Percentiles rank a stretch among this genome's conserved stretches.
These are phyloP conservation scores for Fomitopsis schrenkii DNA, from an alignment of 1,284 basidiomycete species.

Conservation along the genomic window DNA sequence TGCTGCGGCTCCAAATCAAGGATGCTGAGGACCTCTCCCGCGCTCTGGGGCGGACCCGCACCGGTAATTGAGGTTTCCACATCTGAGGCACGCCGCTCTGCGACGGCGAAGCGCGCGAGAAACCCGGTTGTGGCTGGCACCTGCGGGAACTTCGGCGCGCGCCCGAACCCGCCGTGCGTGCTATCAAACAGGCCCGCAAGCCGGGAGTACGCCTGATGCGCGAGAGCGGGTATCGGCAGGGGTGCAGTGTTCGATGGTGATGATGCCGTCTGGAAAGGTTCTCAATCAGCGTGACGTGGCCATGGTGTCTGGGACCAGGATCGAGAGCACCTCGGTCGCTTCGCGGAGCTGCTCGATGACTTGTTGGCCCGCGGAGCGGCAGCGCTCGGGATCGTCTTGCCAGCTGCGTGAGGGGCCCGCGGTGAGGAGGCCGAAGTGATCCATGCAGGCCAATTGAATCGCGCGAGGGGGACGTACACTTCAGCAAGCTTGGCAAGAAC, in stretches of 20 bases:
- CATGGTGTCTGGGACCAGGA: background rate
- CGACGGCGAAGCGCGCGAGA: constrained; percentile 17
- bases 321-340: constrained; percentile 10
- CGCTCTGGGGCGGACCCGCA: background rate
- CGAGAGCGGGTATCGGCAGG: constrained; percentile 8
- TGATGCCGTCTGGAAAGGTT: background rate
- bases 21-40: background rate
- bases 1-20: background rate
- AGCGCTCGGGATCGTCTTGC: constrained; percentile 21
- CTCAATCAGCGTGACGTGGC: background rate
- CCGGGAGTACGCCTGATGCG: constrained; percentile 12
- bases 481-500: constrained; percentile 23
- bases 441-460: background rate
- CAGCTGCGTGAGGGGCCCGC: constrained; percentile 14
- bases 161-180: constrained; percentile 33
- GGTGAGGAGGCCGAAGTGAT: background rate
- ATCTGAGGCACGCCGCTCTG: constrained; percentile 9
- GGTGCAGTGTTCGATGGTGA: background rate
- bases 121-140: constrained; percentile 21
- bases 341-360: constrained; percentile 18
- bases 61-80: background rate
- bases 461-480: constrained; percentile 10
- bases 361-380: constrained; percentile 17
- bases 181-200: constrained; percentile 26
- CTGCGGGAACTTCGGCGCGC: constrained; percentile 38